Evolutionary conservation across 441 rosid species (phyloP).

Genomic region (Aleurites moluccanus): DNA sequence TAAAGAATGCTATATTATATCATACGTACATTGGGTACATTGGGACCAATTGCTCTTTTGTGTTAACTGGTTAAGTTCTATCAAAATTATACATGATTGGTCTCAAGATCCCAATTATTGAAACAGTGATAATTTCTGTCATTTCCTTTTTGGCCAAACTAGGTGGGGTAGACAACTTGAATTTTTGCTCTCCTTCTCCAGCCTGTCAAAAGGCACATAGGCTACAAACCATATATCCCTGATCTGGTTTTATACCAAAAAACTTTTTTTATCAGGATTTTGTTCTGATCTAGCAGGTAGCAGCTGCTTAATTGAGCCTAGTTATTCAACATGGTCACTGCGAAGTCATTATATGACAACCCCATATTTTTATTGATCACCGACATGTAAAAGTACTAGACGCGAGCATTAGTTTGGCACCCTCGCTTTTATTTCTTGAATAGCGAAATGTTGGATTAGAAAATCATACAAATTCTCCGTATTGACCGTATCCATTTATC

Average conservation of each 20-base stretch:
- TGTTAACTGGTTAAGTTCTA: neutral
- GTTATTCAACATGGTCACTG: constrained; percentile 14
- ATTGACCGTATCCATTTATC: constrained; percentile 27
- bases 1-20: neutral
- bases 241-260: constrained; percentile 24
- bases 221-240: constrained; percentile 8
- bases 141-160: neutral
- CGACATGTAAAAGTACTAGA: constrained; percentile 28
- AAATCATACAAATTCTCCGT: constrained; percentile 18
- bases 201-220: constrained; percentile 22
- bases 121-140: neutral
- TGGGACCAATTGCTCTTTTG: neutral
- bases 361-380: constrained; percentile 28
- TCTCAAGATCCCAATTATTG: neutral
- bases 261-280: neutral
- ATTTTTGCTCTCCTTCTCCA: constrained; percentile 20
- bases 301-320: constrained; percentile 4
- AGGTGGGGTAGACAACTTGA: constrained; percentile 28
- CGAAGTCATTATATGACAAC: constrained; percentile 19
- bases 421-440: constrained; percentile 28
- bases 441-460: constrained; percentile 16
- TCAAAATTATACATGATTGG: neutral
- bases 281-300: constrained; percentile 7
- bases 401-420: constrained; percentile 12
- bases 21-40: neutral